These are phyloP conservation scores for Thelonectria blattea DNA, from an alignment of 2,329 filamentous ascomycete species.

Conservation along the genomic window DNA sequence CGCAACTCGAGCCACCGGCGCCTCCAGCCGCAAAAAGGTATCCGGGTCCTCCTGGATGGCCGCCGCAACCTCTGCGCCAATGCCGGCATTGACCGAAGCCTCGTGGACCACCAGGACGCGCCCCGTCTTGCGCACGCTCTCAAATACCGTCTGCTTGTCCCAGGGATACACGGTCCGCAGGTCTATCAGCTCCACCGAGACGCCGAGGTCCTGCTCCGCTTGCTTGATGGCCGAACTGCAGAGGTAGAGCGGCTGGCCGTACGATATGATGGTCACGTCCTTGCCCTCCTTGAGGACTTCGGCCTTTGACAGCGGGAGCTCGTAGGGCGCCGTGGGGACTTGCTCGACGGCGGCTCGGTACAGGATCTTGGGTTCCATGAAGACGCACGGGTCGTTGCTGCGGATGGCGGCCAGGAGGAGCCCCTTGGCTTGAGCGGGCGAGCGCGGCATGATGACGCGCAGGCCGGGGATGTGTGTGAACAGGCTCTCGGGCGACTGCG, in stretches of 20 bases:
- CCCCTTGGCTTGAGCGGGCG: slow-evolving; percentile 87
- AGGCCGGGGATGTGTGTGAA: slow-evolving; percentile 90
- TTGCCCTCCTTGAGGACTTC: slow-evolving; percentile 82
- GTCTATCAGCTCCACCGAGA: slow-evolving; percentile 85
- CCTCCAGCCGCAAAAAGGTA: slow-evolving; percentile 83
- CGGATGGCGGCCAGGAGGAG: slow-evolving; percentile 78
- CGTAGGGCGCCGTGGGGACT: slow-evolving; percentile 80
- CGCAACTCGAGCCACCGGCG: slow-evolving; percentile 82
- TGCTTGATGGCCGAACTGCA: slow-evolving; percentile 79
- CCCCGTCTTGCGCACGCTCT: slow-evolving; percentile 87
- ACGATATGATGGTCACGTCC: slow-evolving; percentile 84
- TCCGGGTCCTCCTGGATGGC: slow-evolving; percentile 79
- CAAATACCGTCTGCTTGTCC: slow-evolving; percentile 81
- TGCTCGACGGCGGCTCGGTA: slow-evolving; percentile 93
- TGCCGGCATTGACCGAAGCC: slow-evolving; percentile 86
- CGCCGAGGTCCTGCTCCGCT: slow-evolving; percentile 74
- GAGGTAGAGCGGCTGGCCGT: slow-evolving; percentile 87
- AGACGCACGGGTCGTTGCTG: slow-evolving; percentile 85
- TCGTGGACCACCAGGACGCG: slow-evolving; percentile 89
- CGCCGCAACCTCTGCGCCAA: slow-evolving; percentile 88
- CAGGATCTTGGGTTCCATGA: slow-evolving; percentile 93
- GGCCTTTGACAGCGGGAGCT: slow-evolving; percentile 84
- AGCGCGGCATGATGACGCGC: slow-evolving; percentile 84
- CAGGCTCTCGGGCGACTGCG: slow-evolving; percentile 85
- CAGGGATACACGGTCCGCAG: slow-evolving; percentile 89